phyloP scores from a whole-genome alignment of 805 yeast genomes.

The Candida michaelii region DNA sequence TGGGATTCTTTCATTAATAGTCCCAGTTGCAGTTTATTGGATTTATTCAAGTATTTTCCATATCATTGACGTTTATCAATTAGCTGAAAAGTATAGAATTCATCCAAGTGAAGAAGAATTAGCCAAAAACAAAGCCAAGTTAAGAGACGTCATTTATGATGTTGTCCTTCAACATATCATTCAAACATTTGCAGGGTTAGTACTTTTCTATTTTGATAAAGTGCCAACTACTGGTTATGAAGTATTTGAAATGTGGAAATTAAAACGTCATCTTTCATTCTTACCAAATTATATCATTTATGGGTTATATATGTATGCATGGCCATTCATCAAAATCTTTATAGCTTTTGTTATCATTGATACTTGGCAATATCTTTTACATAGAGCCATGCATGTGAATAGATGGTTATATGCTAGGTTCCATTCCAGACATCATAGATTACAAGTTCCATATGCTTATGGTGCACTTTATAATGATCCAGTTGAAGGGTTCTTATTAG shows the following conservation, averaged over 20 bases:
- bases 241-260: constrained; percentile 45
- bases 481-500: constrained; percentile 88
- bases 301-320: constrained; percentile 59
- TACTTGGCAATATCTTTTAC: constrained; percentile 93
- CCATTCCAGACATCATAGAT: constrained; percentile 92
- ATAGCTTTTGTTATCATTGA: constrained; percentile 77
- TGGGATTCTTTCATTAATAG: constrained; percentile 63
- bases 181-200: constrained; percentile 70
- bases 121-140: constrained; percentile 71
- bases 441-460: constrained; percentile 94
- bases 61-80: constrained; percentile 66
- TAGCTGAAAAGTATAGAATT: constrained; percentile 82
- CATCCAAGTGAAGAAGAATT: constrained; percentile 89
- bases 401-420: constrained; percentile 71
- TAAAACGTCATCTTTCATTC: constrained; percentile 40
- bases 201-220: constrained; percentile 57
- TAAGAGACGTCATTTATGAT: constrained; percentile 70
- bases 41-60: constrained; percentile 69
- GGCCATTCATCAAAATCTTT: constrained; percentile 56
- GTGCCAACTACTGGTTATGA: constrained; percentile 53
- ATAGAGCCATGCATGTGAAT: constrained; percentile 84
- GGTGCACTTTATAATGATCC: constrained; percentile 97
- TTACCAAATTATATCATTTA: constrained; percentile 52
- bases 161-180: constrained; percentile 83
- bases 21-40: constrained; percentile 89